Base-by-base conservation (phyloP, 2,329 filamentous ascomycete species). In the Aspergillus sp. region DNA sequence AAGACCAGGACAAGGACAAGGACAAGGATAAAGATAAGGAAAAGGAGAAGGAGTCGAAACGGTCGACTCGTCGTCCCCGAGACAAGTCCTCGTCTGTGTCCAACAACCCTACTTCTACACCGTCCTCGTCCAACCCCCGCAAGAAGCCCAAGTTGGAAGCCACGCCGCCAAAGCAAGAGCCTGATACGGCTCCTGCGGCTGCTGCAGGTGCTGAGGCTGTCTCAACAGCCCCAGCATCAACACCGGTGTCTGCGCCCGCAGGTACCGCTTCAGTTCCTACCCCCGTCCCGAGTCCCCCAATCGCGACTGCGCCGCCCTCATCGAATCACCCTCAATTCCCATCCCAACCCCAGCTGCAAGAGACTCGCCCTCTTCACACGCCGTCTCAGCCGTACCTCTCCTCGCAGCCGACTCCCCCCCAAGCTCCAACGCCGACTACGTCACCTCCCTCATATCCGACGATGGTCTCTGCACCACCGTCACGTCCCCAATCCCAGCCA, bases 61-160 rank as follows among this genome's bases (percentile, higher is more conserved):
- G 73, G 30, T 63, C 66, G 30, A 64, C 63, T 54, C 73, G 71
- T 58, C 73, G 71, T 24, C 68, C 68, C 24, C 67, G 73, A 17
- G 72, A 75, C 54, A 74, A 74, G 57, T 72, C 71, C n/a, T 67
- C 65, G 37, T 63, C 68, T 39, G 66, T 64, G 17, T 53, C 63
- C 13, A 58, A 47, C 56, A 61, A 55, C 50, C 46, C 53, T 44
- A 55, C 39, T 39, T 34, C 19, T 41, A 22, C 53, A 41, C 54
- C 52, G 41, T 42, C 57, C 13, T 51, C 61, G 15, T 61, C 59
- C 17, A 61, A 68, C 33, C 62, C 80, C 58, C 81, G 83, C 64
- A 86, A 79, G 67, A 78, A 77, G 63, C 70, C 71, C 45, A 79
- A 78, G 67, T 64, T 77, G 50, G 77, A 79, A 66, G 51, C 56